Base-by-base conservation (phyloP, 352 stramenopile genomes). In the Aphanomyces invadans region DNA sequence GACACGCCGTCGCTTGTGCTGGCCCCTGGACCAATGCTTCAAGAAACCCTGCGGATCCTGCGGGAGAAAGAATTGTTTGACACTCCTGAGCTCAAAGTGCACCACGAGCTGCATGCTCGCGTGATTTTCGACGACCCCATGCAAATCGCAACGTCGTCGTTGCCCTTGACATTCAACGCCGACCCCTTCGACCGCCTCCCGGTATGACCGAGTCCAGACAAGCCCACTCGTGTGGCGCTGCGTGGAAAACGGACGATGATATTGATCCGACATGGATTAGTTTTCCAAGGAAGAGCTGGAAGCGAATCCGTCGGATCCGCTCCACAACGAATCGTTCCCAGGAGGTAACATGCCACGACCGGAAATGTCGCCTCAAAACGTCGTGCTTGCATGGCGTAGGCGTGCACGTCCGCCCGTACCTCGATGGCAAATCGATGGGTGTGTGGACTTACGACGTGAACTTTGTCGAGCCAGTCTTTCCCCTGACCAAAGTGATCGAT, bases 371-470 rank as follows among this genome's bases (percentile, higher is more conserved):
- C n/a, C n/a, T n/a, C n/a, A n/a, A n/a, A n/a, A n/a, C n/a, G 45
- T 4, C 21, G 2, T 25, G n/a, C 7, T 61, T 29, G 31, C 9
- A 36, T 63, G 9, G 7, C 60, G n/a, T 63, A 77, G 81, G 82
- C 46, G 72, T 91, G 44, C 82, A 91, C 61, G 80, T 87, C 11
- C 80, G 82, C 19, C 82, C 80, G 44, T 91, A 87, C 61, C 62
- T 75, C 28, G 68, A 74, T 19, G 66, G 72, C 45, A 87, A 87
- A 53, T 77, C 87, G 72, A 87, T 91, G 80, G 74, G 70, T 11
- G 79, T 91, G 17, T 91, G 82, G 82, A 89, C 82, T 26, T 91
- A 87, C 65, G 82, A 89, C 59, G 85, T 83, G 15, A 17, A 19
- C 29, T 31, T 63, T n/a, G 32, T 63, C 12, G 76, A 88, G 25